Percentiles rank a stretch among this genome's conserved stretches.
phyloP scores from a whole-genome alignment of 257 asterid genomes.

The Solanum corneliomulleri region DNA sequence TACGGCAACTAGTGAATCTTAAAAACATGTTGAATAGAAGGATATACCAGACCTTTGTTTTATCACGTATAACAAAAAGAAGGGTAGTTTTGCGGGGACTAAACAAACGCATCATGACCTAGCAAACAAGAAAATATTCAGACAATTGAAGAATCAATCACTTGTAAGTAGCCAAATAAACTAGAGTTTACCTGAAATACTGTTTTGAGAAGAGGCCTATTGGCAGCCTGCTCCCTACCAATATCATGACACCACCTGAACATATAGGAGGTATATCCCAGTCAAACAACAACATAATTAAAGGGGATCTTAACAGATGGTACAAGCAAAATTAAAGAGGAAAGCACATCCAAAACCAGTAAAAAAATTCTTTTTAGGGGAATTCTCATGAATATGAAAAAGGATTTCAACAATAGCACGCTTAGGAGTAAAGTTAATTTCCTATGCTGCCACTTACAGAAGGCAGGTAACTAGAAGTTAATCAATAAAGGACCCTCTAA shows the following conservation, averaged over 20 bases:
- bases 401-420: background rate
- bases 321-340: background rate
- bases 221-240: conserved; percentile 25
- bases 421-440: background rate
- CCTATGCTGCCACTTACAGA: background rate
- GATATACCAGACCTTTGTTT: conserved; percentile 32
- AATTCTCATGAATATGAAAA: background rate
- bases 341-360: background rate
- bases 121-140: background rate
- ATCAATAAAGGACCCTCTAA: background rate
- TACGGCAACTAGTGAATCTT: background rate
- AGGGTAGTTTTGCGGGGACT: conserved; percentile 43
- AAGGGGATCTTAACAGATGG: background rate
- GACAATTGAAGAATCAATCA: background rate
- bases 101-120: conserved; percentile 52
- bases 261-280: background rate
- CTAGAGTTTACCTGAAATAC: conserved; percentile 20
- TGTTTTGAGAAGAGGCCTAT: conserved; percentile 21
- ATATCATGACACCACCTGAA: conserved; percentile 31
- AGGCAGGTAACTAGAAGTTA: background rate
- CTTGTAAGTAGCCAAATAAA: background rate
- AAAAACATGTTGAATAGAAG: background rate
- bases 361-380: background rate
- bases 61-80: conserved; percentile 46
- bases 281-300: background rate